Evolutionary conservation across 2,329 filamentous ascomycete species (phyloP).

Genomic region (Cordyceps fumosorosea): DNA sequence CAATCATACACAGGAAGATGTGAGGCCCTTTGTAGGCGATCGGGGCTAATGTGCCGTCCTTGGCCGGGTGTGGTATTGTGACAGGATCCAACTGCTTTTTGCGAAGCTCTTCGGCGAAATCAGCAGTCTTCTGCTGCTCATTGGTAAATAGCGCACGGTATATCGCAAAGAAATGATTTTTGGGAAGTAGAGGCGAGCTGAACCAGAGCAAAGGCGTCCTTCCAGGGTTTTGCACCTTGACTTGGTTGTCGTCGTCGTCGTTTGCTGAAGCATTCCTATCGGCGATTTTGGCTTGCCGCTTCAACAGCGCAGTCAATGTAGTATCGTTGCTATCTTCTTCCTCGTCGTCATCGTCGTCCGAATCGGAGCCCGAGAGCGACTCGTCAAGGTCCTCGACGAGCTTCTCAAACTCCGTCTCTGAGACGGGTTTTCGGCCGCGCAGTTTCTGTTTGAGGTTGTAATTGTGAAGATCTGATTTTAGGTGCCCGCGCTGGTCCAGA

Average conservation of each 20-base stretch:
- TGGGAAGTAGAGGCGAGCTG: conserved; percentile 64
- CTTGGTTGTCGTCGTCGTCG: conserved; percentile 38
- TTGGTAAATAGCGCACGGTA: conserved; percentile 76
- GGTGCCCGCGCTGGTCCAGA: conserved; percentile 76
- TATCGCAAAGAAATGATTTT: conserved; percentile 74
- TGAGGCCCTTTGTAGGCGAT: conserved; percentile 66
- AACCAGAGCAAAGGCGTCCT: conserved; percentile 84
- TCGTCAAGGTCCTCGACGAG: conserved; percentile 82
- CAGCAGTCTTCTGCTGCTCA: conserved; percentile 56
- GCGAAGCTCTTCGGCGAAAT: conserved; percentile 61
- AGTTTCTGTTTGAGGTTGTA: conserved; percentile 95
- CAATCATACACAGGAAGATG: conserved; percentile 97
- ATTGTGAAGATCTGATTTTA: conserved; percentile 82
- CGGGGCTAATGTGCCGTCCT: conserved; percentile 50
- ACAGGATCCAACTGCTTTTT: conserved; percentile 70
- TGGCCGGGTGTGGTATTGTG: conserved; percentile 44
- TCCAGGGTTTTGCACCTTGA: conserved; percentile 49
- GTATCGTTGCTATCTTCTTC: conserved; percentile 56
- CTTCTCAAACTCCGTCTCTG: conserved; percentile 79
- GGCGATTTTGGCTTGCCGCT: conserved; percentile 72
- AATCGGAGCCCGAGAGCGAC: conserved; percentile 83
- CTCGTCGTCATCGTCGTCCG: conserved; percentile 63
- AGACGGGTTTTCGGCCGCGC: conserved; percentile 63
- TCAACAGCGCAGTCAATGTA: conserved; percentile 69
- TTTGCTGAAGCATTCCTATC: conserved; percentile 42